Evolutionary conservation across 768 basidiomycete genomes (phyloP).

Genomic region (Lentinus brumalis): DNA sequence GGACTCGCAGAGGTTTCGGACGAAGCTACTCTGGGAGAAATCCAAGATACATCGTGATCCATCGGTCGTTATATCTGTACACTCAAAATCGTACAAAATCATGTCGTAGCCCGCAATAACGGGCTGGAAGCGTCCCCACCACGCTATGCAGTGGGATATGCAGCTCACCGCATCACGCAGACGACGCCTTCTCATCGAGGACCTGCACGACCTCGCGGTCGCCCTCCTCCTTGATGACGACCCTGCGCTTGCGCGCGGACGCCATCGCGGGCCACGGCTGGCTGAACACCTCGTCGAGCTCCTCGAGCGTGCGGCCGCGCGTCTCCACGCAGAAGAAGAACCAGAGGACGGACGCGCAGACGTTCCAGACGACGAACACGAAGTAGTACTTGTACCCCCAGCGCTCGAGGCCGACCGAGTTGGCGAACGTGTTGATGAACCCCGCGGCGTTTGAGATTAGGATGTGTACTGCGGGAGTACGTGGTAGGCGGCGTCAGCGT

Average conservation of each 20-base stretch:
- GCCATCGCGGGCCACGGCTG: slow-evolving; percentile 5
- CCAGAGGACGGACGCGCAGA: not conserved
- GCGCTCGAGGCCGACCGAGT: slow-evolving; percentile 3
- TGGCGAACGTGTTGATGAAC: slow-evolving; percentile 10
- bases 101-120: not conserved
- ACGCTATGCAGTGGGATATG: not conserved
- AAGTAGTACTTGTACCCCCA: slow-evolving; percentile 11
- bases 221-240: not conserved
- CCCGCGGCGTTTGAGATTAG: not conserved
- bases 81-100: no score
- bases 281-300: slow-evolving; percentile 5
- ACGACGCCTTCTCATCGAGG: not conserved
- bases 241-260: not conserved
- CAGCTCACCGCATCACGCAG: not conserved
- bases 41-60: no score
- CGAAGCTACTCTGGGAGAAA: no score
- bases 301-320: slow-evolving; percentile 5
- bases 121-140: not conserved
- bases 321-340: slow-evolving; percentile 7
- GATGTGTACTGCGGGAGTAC: not conserved
- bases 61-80: no score
- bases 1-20: no score
- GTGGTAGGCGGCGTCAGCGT: not conserved
- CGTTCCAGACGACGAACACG: slow-evolving; percentile 9
- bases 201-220: slow-evolving; percentile 1